Base-by-base conservation (phyloP, 495 filamentous ascomycete genomes). In the Penicillium riverlandense region DNA sequence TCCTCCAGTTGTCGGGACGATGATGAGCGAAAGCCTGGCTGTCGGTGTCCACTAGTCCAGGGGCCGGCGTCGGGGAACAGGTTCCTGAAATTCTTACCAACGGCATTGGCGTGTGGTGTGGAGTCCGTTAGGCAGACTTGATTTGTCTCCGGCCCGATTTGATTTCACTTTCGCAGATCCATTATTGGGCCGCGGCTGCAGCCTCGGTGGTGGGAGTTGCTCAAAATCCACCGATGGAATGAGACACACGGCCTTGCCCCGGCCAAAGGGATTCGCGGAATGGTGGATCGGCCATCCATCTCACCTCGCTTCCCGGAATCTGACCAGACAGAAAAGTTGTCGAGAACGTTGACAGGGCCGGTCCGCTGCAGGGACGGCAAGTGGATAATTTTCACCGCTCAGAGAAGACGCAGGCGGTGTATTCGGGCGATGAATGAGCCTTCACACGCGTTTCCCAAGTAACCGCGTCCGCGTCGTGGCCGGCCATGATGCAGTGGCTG, bases 321-420 rank as follows among this genome's bases (percentile, higher is more conserved):
- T 22, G 22, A 22, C 22, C 22, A 4, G 22, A 22, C 22, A 22
- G 22, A 22, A 22, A 22, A 22, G 22, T 22, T 49, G 51, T 61
- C 54, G 57, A 61, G 57, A 61, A 55, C 54, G 57, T 61, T 55
- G 41, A 49, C 52, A 36, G 57, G 57, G 49, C 50, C 57, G 57
- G 57, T 58, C 57, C 57, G 57, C 54, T 61, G 57, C 57, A 58
- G 55, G 22, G 22, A 22, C 57, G 57, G 54, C 41, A 58, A 55
- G 57, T 61, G 57, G 57, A 61, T 55, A 22, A 4, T 22, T 32
- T 45, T 43, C 49, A 53, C 55, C 49, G 47, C 45, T 49, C 22
- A 22, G 22, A 22, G 22, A 22, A 2, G 4, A 22, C 22, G 22
- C 22, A 22, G 22, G 22, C 22, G 22, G 22, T 22, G 22, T 22